These are phyloP conservation scores for Pharus latifolius DNA, from an alignment of 176 grass and related monocot species.

Conservation along the genomic window DNA sequence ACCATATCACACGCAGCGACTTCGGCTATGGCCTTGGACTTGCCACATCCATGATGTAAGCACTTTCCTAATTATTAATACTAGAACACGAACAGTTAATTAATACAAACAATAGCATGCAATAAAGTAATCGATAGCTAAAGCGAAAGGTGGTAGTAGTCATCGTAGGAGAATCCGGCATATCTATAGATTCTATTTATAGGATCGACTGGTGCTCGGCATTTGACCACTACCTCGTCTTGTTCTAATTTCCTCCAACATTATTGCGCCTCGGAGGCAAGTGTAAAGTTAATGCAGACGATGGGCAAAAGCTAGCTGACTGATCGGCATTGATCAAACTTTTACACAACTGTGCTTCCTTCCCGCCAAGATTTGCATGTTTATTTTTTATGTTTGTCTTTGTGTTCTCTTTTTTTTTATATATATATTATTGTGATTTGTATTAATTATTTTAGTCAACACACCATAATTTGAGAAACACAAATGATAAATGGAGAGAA, in stretches of 20 bases:
- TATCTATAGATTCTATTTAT: not conserved
- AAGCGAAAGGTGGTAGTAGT: slow-evolving; percentile 4
- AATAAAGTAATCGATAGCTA: not conserved
- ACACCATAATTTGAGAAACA: too few species aligned
- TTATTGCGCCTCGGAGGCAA: too few species aligned
- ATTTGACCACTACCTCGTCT: slow-evolving; percentile 2
- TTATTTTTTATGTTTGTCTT: too few species aligned
- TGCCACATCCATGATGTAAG: not conserved
- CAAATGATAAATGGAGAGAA: too few species aligned
- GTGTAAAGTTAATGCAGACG: too few species aligned
- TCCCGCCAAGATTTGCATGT: too few species aligned
- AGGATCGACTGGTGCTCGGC: not conserved
- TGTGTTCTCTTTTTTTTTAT: too few species aligned
- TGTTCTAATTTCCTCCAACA: not conserved
- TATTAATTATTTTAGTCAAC: too few species aligned
- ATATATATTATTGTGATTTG: too few species aligned
- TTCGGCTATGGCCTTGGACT: not conserved
- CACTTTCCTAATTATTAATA: not conserved
- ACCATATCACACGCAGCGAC: not conserved
- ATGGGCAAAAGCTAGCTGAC: too few species aligned
- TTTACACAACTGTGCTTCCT: too few species aligned
- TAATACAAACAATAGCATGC: not conserved
- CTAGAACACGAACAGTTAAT: not conserved
- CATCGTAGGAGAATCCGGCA: not conserved
- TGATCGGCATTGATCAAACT: too few species aligned